phyloP scores from a whole-genome alignment of 169 alveolate species.

The Toxoplasma gondii region DNA sequence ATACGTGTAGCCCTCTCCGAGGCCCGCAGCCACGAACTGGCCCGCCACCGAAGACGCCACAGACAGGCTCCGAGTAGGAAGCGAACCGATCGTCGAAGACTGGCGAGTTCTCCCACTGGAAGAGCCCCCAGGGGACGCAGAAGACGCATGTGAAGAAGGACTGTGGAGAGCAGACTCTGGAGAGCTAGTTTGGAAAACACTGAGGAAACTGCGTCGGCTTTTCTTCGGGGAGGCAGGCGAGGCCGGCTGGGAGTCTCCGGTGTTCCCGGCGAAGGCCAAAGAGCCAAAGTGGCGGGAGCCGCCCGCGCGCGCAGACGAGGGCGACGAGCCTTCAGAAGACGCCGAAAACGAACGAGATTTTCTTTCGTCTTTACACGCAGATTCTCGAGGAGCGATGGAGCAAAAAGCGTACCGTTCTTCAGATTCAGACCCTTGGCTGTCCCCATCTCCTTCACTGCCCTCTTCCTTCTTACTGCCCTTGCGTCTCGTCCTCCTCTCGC shows the following conservation, averaged over 20 bases:
- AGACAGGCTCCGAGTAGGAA: background rate
- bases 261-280: background rate
- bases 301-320: background rate
- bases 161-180: conserved; percentile 14
- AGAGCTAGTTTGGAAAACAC: background rate
- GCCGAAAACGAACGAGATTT: background rate
- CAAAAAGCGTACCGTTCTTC: conserved; percentile 1
- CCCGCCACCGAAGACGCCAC: conserved; percentile 13
- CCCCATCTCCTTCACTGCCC: background rate
- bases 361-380: background rate
- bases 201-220: background rate
- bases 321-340: background rate
- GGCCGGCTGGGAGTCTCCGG: background rate
- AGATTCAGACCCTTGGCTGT: background rate
- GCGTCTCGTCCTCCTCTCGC: no score
- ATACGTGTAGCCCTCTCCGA: conserved; percentile 52
- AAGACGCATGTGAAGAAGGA: no score
- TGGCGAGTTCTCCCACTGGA: no score
- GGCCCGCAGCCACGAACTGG: conserved; percentile 25
- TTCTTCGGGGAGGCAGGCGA: background rate
- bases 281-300: background rate
- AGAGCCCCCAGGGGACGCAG: no score
- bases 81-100: no score
- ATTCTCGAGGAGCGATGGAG: conserved; percentile 19
- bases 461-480: background rate